Conservation (phyloP, 768 basidiomycete species). For the Tulasnella sp. region DNA sequence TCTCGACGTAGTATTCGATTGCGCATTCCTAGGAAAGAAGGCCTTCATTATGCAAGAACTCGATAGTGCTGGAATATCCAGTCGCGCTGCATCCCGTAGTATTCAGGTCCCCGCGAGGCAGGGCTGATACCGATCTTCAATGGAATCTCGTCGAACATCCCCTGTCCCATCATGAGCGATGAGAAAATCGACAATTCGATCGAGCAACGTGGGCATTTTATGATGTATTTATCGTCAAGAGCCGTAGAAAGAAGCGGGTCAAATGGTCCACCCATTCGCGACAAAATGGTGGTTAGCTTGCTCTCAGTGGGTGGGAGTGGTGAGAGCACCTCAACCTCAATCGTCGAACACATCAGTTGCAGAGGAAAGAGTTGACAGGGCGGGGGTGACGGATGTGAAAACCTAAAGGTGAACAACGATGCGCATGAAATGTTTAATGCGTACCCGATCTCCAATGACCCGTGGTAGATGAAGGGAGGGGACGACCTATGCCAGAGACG, state of each 20-base stretch:
- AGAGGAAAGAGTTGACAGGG: slow-evolving; percentile 16
- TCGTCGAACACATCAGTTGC: not conserved
- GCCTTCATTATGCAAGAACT: not conserved
- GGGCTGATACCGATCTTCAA: not conserved
- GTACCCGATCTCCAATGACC: too few relatives aligned
- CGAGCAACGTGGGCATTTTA: too few relatives aligned
- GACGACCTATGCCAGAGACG: too few relatives aligned
- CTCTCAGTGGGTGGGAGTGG: too few relatives aligned
- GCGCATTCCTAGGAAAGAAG: not conserved
- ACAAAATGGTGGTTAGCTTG: not conserved
- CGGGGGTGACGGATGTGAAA: too few relatives aligned
- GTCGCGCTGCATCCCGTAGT: not conserved
- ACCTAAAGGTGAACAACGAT: too few relatives aligned
- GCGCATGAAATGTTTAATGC: too few relatives aligned
- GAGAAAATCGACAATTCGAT: not conserved
- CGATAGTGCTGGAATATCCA: not conserved
- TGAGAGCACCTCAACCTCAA: not conserved
- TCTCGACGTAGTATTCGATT: not conserved
- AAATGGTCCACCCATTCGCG: too few relatives aligned
- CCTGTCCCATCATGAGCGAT: slow-evolving; percentile 14
- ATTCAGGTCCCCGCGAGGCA: not conserved
- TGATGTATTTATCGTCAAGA: too few relatives aligned
- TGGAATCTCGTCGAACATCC: slow-evolving; percentile 19
- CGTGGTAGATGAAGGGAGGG: too few relatives aligned
- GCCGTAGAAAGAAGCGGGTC: too few relatives aligned